Conservation (phyloP, 176 grass and related monocot genomes). For the Cenchrus fungigraminus region DNA sequence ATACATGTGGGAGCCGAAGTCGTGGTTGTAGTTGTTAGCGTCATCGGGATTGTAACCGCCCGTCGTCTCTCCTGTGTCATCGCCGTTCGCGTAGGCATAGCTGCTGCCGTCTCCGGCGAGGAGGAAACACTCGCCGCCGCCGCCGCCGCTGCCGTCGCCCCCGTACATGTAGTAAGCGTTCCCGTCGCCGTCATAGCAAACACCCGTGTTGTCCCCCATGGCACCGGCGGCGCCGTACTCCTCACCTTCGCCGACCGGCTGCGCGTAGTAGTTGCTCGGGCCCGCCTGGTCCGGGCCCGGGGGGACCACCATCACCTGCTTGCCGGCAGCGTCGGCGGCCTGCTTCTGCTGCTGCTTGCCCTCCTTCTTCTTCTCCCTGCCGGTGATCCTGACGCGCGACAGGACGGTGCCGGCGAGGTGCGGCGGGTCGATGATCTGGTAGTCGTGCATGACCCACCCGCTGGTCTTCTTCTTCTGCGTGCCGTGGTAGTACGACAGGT, state of each 20-base stretch:
- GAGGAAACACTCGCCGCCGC: too few relatives aligned
- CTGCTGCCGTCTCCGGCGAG: background rate
- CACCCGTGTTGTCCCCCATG: background rate
- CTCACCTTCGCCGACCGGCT: too few relatives aligned
- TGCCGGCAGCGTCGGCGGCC: too few relatives aligned
- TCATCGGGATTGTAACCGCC: background rate
- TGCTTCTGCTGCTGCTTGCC: background rate
- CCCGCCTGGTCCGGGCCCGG: background rate
- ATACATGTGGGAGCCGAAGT: background rate
- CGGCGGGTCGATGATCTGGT: constrained; percentile 2
- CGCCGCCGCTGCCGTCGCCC: background rate
- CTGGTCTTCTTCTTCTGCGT: accelerated
- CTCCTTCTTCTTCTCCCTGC: background rate
- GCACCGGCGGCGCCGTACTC: background rate
- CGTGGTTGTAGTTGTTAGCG: background rate
- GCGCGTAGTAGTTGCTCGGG: background rate
- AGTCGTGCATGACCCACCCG: constrained; percentile 37
- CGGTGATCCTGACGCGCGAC: constrained; percentile 2
- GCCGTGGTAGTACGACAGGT: background rate
- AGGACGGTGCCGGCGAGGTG: constrained; percentile 16
- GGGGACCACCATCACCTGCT: too few relatives aligned
- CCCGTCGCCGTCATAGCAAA: background rate
- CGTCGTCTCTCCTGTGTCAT: background rate
- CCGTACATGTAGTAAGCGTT: too few relatives aligned
- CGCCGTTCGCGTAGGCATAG: too few relatives aligned